Base-by-base conservation (phyloP, 1,284 basidiomycete species). In the Cryptococcus deneoformans region DNA sequence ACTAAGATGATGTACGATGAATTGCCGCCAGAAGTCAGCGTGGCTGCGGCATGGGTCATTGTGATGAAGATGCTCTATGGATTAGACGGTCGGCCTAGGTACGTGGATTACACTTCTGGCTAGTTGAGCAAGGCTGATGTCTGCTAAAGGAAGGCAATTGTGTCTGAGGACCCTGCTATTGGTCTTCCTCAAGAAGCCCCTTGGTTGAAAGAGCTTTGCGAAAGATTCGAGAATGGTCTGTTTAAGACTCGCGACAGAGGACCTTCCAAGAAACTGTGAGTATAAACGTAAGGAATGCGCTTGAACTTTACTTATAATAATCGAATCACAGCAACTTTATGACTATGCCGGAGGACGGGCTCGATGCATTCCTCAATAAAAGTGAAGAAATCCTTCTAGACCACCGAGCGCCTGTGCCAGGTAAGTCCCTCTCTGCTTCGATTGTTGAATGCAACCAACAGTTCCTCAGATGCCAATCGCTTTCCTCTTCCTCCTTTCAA, bases 11-110 rank as follows among this genome's bases (percentile, higher is more conserved):
- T 64, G 14, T 48, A 59, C 10, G 71, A 77, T 61, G 63, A 70
- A 0, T 81, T 85, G 20, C 85, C 90, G 8, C 84, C 88, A n/a
- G 92, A 95, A 71, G 79, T 90, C 34, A 82, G 84, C 5, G 77
- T 94, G 24, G 77, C 85, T 48, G 85, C 85, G 0, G 81, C 81
- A 6, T 82, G 84, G 53, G 80, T 92, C 14, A 80, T 92, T 4
- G 84, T 87, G 36, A 80, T 92, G 70, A 93, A 92, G 77, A 80
- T 93, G 79, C 82, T 86, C 9, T 92, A 93, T 67, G 90, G 91
- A 1, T 72, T 93, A 36, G 90, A 92, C 72, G 88, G 85, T n/a
- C 77, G 76, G 59, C 61, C 69, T 50, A 83, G 88, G 88, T 85
- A 64, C 52, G 79, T 71, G 37, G 14, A 24, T 43, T 24, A 20